These are phyloP conservation scores for Talaromyces sp. DNA, from an alignment of 2,329 filamentous ascomycete species.

Conservation along the genomic window DNA sequence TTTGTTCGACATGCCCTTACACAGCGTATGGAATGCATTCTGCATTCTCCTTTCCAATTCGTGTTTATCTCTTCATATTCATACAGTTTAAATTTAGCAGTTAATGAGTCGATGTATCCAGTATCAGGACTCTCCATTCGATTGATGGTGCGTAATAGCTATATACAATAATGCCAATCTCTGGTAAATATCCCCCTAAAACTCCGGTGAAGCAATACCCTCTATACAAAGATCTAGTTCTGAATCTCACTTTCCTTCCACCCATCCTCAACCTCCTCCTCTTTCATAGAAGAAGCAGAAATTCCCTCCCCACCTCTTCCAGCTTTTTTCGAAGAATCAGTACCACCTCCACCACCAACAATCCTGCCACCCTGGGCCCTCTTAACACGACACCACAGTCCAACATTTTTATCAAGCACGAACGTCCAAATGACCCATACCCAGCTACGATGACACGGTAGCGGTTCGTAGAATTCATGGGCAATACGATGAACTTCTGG, in stretches of 20 bases:
- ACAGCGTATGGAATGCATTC: constrained; percentile 11
- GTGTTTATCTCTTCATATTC: background rate
- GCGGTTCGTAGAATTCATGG: constrained; percentile 82
- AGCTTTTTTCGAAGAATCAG: constrained; percentile 39
- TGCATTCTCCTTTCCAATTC: constrained; percentile 20
- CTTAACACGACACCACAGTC: constrained; percentile 90
- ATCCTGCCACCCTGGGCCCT: constrained; percentile 69
- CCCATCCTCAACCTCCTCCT: constrained; percentile 45
- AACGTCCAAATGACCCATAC: constrained; percentile 92
- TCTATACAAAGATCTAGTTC: constrained; percentile 33
- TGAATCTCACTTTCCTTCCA: constrained; percentile 70
- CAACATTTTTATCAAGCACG: constrained; percentile 83
- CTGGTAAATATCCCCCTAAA: background rate
- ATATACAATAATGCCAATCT: background rate
- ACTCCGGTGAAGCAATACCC: background rate
- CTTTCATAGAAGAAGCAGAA: constrained; percentile 42
- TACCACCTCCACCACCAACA: constrained; percentile 44
- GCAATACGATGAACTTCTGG: constrained; percentile 74
- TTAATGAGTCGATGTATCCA: background rate
- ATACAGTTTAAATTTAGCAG: background rate
- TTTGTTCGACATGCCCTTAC: background rate
- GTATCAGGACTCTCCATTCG: background rate
- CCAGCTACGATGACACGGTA: constrained; percentile 89
- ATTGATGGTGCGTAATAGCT: background rate
- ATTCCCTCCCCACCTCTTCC: constrained; percentile 45